These are phyloP conservation scores for Raphanus hybrid DNA, from an alignment of 441 rosid genomes.

Conservation along the genomic window DNA sequence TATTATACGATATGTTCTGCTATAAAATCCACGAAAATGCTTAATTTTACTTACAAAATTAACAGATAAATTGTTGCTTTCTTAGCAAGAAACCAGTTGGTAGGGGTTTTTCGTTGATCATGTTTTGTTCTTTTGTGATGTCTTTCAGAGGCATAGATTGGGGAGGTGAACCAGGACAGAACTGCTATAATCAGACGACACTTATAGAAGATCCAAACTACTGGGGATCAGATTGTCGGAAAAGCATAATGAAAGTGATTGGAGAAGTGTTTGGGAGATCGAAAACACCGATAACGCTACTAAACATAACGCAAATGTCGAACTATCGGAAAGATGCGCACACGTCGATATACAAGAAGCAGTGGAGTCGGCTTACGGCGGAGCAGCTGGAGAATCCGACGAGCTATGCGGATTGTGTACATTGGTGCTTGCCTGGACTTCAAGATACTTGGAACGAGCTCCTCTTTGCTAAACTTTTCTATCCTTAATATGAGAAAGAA, in stretches of 20 bases:
- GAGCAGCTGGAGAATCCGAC: constrained; percentile 73
- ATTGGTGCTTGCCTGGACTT: constrained; percentile 22
- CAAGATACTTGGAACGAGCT: constrained; percentile 29
- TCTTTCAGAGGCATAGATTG: constrained; percentile 70
- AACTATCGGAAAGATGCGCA: constrained; percentile 82
- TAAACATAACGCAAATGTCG: constrained; percentile 87
- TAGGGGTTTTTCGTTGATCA: background rate
- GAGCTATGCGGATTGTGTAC: constrained; percentile 59
- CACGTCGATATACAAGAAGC: constrained; percentile 89
- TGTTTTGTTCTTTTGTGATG: background rate
- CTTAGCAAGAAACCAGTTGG: constrained; percentile 21
- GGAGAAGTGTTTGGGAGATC: constrained; percentile 73
- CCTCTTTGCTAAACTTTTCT: constrained; percentile 55
- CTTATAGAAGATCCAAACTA: constrained; percentile 62
- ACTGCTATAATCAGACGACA: constrained; percentile 78
- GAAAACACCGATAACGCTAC: constrained; percentile 67
- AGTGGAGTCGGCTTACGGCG: constrained; percentile 71
- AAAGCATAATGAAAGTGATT: constrained; percentile 77
- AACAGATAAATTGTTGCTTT: background rate
- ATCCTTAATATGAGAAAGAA: constrained; percentile 47
- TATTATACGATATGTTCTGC: background rate
- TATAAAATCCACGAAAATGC: background rate
- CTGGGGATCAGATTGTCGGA: constrained; percentile 78
- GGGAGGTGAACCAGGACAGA: constrained; percentile 66
- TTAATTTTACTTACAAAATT: background rate